These are phyloP conservation scores for Cephalotrichum gorgonifer DNA, from an alignment of 2,329 filamentous ascomycete species.

Conservation along the genomic window DNA sequence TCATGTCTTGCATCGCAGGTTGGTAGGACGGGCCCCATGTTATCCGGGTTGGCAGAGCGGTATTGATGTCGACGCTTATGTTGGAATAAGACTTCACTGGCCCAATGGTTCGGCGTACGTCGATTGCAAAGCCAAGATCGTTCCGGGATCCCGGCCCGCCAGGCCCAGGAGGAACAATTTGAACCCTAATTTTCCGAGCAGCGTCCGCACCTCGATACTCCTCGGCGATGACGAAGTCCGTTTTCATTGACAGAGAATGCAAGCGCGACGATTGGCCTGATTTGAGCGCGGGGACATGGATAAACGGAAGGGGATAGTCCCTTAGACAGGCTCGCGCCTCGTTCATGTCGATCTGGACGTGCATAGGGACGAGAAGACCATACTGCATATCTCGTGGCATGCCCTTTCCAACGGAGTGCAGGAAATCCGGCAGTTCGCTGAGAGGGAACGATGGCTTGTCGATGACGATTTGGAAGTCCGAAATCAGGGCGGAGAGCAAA, in stretches of 20 bases:
- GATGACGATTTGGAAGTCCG: conserved; percentile 72
- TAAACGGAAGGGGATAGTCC: conserved; percentile 84
- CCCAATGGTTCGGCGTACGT: conserved; percentile 82
- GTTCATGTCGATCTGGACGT: conserved; percentile 78
- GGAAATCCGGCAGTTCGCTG: conserved; percentile 68
- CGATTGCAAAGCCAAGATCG: conserved; percentile 64
- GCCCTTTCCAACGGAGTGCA: conserved; percentile 88
- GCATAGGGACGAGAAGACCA: conserved; percentile 80
- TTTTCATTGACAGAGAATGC: conserved; percentile 72
- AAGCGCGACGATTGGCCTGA: conserved; percentile 68
- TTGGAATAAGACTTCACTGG: conserved; percentile 96
- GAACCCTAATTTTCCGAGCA: conserved; percentile 67
- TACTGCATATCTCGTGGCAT: conserved; percentile 91
- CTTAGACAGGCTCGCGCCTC: conserved; percentile 78
- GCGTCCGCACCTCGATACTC: conserved; percentile 78
- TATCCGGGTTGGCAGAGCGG: conserved; percentile 79
- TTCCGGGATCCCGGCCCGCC: conserved; percentile 43
- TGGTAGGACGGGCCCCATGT: conserved; percentile 98
- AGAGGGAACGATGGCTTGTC: conserved; percentile 92
- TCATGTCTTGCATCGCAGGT: conserved; percentile 97
- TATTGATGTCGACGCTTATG: conserved; percentile 86
- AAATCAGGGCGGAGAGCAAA: conserved; percentile 69
- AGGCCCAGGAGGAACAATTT: conserved; percentile 66
- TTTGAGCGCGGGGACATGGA: conserved; percentile 81
- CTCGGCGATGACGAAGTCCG: conserved; percentile 92